Evolutionary conservation across 2,329 filamentous ascomycete genomes (phyloP).

Genomic region (Lecanicillium sp.): DNA sequence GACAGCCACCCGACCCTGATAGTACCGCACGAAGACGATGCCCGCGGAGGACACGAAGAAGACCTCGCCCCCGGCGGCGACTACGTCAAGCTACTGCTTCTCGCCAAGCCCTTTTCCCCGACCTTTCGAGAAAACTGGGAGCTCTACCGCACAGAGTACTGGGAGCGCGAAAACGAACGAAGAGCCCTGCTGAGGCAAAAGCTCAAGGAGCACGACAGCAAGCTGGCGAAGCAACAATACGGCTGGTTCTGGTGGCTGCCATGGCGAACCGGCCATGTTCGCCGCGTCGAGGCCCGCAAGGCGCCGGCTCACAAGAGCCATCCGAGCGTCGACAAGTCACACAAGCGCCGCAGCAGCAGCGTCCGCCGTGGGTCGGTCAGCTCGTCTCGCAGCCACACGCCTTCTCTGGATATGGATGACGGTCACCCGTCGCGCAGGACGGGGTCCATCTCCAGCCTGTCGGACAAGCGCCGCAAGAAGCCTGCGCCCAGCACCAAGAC

Average conservation of each 20-base stretch:
- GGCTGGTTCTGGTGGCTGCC: slow-evolving; percentile 85
- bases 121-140: slow-evolving; percentile 98
- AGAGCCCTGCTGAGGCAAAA: slow-evolving; percentile 64
- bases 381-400: slow-evolving; percentile 42
- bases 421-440: slow-evolving; percentile 34
- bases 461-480: slow-evolving; percentile 47
- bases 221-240: slow-evolving; percentile 59
- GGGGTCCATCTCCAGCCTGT: slow-evolving; percentile 38
- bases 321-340: slow-evolving; percentile 35
- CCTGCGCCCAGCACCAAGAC: slow-evolving; percentile 32
- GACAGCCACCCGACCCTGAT: slow-evolving; percentile 34
- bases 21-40: slow-evolving; percentile 45
- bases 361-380: slow-evolving; percentile 44
- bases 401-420: slow-evolving; percentile 37
- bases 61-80: slow-evolving; percentile 86
- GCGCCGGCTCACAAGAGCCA: slow-evolving; percentile 25
- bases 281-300: slow-evolving; percentile 30
- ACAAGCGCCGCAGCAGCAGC: slow-evolving; percentile 43
- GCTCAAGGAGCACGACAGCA: slow-evolving; percentile 59
- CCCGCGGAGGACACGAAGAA: slow-evolving; percentile 69
- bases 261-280: slow-evolving; percentile 39
- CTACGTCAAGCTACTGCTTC: slow-evolving; percentile 79
- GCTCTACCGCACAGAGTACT: slow-evolving; percentile 86
- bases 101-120: slow-evolving; percentile 91
- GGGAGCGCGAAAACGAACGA: slow-evolving; percentile 93